Evolutionary conservation across 768 basidiomycete genomes (phyloP), one percentile per base, ranked within the genome.

Genomic region (Lentinula boryana): DNA sequence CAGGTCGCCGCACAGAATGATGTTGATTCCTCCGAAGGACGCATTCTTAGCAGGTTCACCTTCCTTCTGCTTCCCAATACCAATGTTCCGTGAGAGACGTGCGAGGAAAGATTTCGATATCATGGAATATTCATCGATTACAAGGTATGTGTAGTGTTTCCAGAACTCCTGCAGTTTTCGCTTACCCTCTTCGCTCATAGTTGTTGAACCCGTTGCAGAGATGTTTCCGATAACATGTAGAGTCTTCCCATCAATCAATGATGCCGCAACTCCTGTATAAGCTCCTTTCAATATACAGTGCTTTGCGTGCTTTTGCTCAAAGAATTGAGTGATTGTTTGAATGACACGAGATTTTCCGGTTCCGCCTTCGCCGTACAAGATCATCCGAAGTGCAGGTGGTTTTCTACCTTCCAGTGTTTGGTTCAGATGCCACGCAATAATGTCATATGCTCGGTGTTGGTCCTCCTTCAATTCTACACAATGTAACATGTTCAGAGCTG

Each of bases 111-210:
- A 40, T 58, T 70, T 68, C 8, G 70, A 67, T 0, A 74, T 38
- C 79, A 80, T 80, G 0, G 78, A 80, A 12, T 64, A 61, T 55
- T 81, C 78, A 60, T 80, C 76, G n/a, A 78, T 68, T 9, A 78
- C 67, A 0, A 78, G 62, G 48, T 73, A 71, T 12, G 7, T 8
- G 13, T 38, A 38, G 7, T 38, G 36, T 38, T 38, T 13, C 36
- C 36, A 38, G 13, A 38, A 38, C 9, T 38, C 9, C 13, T 38
- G 36, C 7, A 38, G 36, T 13, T 38, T 38, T 38, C 13, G 36
- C 13, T 38, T 38, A 9, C 9, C 13, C 7, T 38, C 36, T 9
- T 38, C 36, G 13, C 36, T 38, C 13, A 38, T 38, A 13, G 9
- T 13, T 13, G 7, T 8, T 38, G 36, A 8, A 9, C 13, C 13